A percentile compares a stretch with the other conserved stretches of the same genome.
Evolutionary conservation across 2,329 filamentous ascomycete genomes (phyloP).

Genomic region (Trichophyton mentagrophytes): DNA sequence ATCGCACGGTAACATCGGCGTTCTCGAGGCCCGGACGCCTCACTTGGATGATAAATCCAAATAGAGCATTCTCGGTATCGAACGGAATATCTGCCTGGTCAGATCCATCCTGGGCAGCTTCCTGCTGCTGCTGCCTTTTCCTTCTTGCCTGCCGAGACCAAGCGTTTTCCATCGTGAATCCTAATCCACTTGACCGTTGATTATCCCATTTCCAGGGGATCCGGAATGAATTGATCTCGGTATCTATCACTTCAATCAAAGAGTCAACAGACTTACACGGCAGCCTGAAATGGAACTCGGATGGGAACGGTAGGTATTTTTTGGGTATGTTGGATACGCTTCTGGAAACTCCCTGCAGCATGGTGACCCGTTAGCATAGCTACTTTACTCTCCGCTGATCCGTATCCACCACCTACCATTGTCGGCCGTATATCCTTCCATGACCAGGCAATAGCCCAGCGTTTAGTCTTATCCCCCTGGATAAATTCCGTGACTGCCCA

Average conservation of each 20-base stretch:
- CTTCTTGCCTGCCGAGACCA: constrained; percentile 66
- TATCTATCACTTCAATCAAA: constrained; percentile 30
- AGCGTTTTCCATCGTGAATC: constrained; percentile 54
- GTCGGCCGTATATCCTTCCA: constrained; percentile 55
- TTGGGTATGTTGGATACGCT: constrained; percentile 36
- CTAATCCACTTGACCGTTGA: constrained; percentile 42
- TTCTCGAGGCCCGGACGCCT: constrained; percentile 12
- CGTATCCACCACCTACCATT: constrained; percentile 29
- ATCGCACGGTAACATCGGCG: constrained; percentile 46
- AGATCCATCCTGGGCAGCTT: constrained; percentile 13
- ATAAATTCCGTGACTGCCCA: constrained; percentile 71
- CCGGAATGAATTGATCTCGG: constrained; percentile 44
- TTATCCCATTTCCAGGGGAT: constrained; percentile 54
- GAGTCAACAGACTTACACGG: constrained; percentile 19
- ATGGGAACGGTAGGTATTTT: constrained; percentile 41
- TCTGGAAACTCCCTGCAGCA: constrained; percentile 22
- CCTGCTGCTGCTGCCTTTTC: constrained; percentile 28
- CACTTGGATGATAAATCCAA: constrained; percentile 40
- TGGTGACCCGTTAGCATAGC: constrained; percentile 13
- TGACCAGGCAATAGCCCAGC: constrained; percentile 87
- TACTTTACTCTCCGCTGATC: constrained; percentile 7
- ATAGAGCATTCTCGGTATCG: constrained; percentile 29
- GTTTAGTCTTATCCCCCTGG: constrained; percentile 62
- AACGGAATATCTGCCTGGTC: constrained; percentile 20
- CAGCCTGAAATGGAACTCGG: constrained; percentile 35